Conservation (phyloP, 306 rosid genomes). For the Styphnolobium japonicum region DNA sequence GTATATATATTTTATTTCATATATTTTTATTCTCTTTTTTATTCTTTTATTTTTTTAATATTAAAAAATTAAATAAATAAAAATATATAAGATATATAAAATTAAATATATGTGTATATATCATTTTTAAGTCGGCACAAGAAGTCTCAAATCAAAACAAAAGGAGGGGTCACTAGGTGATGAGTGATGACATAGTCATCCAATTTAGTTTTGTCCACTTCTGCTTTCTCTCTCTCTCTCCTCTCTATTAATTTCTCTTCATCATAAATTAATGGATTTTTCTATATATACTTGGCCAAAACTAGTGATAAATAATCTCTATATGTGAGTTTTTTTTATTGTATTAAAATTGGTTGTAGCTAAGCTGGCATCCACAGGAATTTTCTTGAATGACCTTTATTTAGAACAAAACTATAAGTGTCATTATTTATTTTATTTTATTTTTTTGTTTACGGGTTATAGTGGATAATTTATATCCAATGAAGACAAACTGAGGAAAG, state of each 20-base stretch:
- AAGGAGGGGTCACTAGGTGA: slow-evolving; percentile 15
- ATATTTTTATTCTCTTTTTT: too few species aligned
- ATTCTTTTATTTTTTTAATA: too few species aligned
- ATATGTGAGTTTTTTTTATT: not conserved
- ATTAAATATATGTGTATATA: too few species aligned
- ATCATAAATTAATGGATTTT: slow-evolving; percentile 11
- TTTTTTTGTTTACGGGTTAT: slow-evolving; percentile 15
- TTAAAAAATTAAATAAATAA: too few species aligned
- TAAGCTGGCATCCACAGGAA: slow-evolving; percentile 46
- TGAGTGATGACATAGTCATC: slow-evolving; percentile 29
- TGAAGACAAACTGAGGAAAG: slow-evolving; percentile 32
- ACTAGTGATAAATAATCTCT: slow-evolving; percentile 17
- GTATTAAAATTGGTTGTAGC: slow-evolving; percentile 30
- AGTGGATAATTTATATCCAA: slow-evolving; percentile 16
- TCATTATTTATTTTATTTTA: slow-evolving; percentile 2
- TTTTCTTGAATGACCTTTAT: slow-evolving; percentile 36
- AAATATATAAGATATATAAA: too few species aligned
- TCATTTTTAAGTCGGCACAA: too few species aligned
- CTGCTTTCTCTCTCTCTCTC: slow-evolving; percentile 24
- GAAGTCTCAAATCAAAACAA: slow-evolving; percentile 24
- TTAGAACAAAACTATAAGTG: slow-evolving; percentile 23
- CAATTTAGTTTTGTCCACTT: slow-evolving; percentile 35
- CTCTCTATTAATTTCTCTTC: slow-evolving; percentile 8
- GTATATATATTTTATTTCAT: too few species aligned
- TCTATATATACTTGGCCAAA: slow-evolving; percentile 21